Evolutionary conservation across 805 yeast species (phyloP).

Genomic region (Candida methanosorbosa): DNA sequence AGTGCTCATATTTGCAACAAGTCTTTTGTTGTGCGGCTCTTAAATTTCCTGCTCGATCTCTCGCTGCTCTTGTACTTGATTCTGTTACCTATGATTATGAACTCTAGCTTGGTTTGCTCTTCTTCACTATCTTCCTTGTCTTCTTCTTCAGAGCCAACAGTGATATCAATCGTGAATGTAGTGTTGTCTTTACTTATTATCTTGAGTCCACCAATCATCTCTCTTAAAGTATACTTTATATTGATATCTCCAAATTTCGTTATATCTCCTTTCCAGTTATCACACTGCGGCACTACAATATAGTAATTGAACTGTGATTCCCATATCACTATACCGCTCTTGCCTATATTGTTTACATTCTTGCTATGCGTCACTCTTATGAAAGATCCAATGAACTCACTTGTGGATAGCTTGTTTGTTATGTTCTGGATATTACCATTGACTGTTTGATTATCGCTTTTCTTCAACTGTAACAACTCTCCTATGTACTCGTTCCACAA

Average conservation of each 20-base stretch:
- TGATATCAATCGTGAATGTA: constrained; percentile 34
- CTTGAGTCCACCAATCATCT: constrained; percentile 52
- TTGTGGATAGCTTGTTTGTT: constrained; percentile 54
- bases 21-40: constrained; percentile 54
- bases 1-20: too few relatives aligned
- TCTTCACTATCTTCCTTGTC: constrained; percentile 3
- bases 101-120: constrained; percentile 37
- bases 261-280: constrained; percentile 26
- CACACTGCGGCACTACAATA: constrained; percentile 40
- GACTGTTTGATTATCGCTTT: constrained; percentile 4
- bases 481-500: constrained; percentile 69
- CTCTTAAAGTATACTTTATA: too few relatives aligned
- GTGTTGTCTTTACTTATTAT: constrained; percentile 62
- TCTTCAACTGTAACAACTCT: constrained; percentile 37
- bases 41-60: constrained; percentile 78
- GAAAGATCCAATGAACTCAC: constrained; percentile 77
- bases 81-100: constrained; percentile 72
- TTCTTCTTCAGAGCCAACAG: constrained; percentile 11
- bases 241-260: constrained; percentile 10
- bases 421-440: constrained; percentile 20
- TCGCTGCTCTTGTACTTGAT: constrained; percentile 70
- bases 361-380: constrained; percentile 49
- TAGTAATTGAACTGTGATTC: constrained; percentile 72
- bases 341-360: constrained; percentile 50
- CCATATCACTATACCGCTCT: constrained; percentile 72